These are phyloP conservation scores for Fusarium albidum DNA, from an alignment of 2,329 filamentous ascomycete genomes.

Conservation along the genomic window DNA sequence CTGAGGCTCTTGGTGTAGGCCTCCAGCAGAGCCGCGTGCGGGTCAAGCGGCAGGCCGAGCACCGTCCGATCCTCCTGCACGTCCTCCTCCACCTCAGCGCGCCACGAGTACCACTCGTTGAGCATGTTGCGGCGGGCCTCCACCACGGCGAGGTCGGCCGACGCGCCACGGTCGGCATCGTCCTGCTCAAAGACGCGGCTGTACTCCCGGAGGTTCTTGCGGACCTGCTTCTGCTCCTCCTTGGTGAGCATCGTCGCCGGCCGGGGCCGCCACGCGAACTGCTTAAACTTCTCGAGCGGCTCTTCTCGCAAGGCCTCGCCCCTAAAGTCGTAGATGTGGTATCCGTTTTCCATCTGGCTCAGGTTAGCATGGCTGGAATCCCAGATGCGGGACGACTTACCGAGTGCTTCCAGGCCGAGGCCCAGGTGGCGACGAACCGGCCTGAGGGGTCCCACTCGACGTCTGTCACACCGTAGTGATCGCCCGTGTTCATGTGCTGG, in stretches of 20 bases:
- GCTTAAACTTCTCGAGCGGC: constrained; percentile 96
- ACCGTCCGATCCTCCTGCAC: constrained; percentile 74
- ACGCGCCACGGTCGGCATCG: constrained; percentile 91
- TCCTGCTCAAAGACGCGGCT: constrained; percentile 94
- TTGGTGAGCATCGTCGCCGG: constrained; percentile 91
- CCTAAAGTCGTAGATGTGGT: constrained; percentile 97
- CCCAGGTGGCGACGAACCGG: constrained; percentile 91
- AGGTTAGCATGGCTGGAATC: constrained; percentile 32
- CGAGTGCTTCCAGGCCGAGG: constrained; percentile 93
- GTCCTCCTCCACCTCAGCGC: constrained; percentile 76
- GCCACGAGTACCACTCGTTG: constrained; percentile 89
- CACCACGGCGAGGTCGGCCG: constrained; percentile 92
- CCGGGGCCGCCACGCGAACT: constrained; percentile 92
- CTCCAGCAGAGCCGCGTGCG: constrained; percentile 68
- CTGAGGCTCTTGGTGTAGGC: constrained; percentile 62
- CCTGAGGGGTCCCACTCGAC: constrained; percentile 98
- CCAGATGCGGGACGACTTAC: constrained; percentile 62
- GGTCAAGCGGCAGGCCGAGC: constrained; percentile 71
- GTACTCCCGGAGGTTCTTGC: constrained; percentile 98
- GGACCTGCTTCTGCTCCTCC: constrained; percentile 96
- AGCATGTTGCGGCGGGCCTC: constrained; percentile 84
- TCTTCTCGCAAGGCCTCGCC: constrained; percentile 90
- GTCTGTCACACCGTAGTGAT: constrained; percentile 98
- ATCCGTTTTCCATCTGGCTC: constrained; percentile 96
- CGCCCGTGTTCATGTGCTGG: constrained; percentile 90